phyloP scores from a whole-genome alignment of 2,329 filamentous ascomycete species.

The Ophiostoma populinum region DNA sequence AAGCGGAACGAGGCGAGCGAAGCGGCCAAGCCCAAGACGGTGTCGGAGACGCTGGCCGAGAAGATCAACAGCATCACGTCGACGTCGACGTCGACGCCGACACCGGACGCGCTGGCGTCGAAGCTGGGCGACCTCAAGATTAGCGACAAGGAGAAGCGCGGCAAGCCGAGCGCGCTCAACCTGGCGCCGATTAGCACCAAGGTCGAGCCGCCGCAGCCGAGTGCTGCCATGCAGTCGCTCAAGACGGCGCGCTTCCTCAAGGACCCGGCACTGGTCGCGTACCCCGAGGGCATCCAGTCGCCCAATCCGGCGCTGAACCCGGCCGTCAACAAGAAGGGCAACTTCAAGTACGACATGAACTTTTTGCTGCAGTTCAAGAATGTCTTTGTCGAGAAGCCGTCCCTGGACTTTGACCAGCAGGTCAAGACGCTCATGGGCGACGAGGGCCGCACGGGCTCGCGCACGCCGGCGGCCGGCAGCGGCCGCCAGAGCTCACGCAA shows the following conservation, averaged over 20 bases:
- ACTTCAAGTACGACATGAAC: slow-evolving; percentile 86
- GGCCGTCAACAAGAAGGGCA: slow-evolving; percentile 60
- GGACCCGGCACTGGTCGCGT: slow-evolving; percentile 55
- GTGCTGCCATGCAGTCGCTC: slow-evolving; percentile 80
- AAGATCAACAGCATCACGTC: slow-evolving; percentile 21
- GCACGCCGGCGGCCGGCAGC: slow-evolving; percentile 33
- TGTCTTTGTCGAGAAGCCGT: slow-evolving; percentile 94
- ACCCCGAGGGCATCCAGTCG: slow-evolving; percentile 69
- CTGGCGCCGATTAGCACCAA: slow-evolving; percentile 68
- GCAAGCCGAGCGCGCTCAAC: slow-evolving; percentile 78
- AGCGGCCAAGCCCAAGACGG: slow-evolving; percentile 22
- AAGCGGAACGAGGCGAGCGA: slow-evolving; percentile 30
- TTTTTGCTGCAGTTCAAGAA: slow-evolving; percentile 94
- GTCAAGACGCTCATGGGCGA: slow-evolving; percentile 80
- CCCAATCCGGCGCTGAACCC: slow-evolving; percentile 84
- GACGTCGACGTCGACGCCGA: slow-evolving; percentile 20
- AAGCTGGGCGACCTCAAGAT: slow-evolving; percentile 37
- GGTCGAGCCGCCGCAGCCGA: slow-evolving; percentile 83
- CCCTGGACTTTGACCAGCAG: slow-evolving; percentile 78
- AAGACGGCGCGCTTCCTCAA: slow-evolving; percentile 81
- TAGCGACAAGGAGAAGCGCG: slow-evolving; percentile 25
- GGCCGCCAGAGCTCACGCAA: slow-evolving; percentile 28
- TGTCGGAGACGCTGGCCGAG: slow-evolving; percentile 33
- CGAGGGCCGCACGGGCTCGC: slow-evolving; percentile 44
- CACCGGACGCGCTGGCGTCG: slow-evolving; percentile 25